Base-by-base conservation (phyloP, 108 stramenopile genomes). In the Nitzschia sp. region DNA sequence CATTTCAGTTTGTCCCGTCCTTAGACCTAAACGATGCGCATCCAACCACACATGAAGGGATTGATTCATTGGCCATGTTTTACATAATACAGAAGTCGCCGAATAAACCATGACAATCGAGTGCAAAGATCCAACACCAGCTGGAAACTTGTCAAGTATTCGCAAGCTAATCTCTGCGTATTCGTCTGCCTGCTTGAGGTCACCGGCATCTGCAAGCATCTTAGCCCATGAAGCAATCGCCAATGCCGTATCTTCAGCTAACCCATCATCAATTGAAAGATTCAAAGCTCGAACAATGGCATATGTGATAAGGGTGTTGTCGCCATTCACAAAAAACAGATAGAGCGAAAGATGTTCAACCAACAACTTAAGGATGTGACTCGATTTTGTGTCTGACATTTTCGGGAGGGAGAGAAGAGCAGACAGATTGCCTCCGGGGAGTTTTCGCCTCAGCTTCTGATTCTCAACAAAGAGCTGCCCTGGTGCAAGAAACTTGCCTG, bases 21-120 rank as follows among this genome's bases (percentile, higher is more conserved):
- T 48, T 42, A 80, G 26, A 13, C 54, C 64, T 9, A 67, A 47
- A 2, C 45, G 49, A 28, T 79, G 64, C 13, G 34, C 68, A 8
- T 74, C 64, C 55, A 77, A 25, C 25, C 75, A 54, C 28, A 70
- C 54, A 17, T 83, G 75, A 35, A 83, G n/a, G 27, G 57, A 45
- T 8, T 66, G 32, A 53, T 74, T 66, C 13, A 79, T 25, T 3
- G 82, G 78, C 24, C 57, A 35, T 2, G 48, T 65, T 2, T 38
- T n/a, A 9, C 51, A 17, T 21, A 67, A 72, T 2, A 72, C 42
- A 5, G 59, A 2, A 19, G 21, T 55, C 4, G 58, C 47, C 9
- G 31, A 46, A 55, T 33, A 25, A 0, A 30, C 15, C 27, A 36
- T 30, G 0, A 74, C 66, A 6, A 26, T 6, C 19, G 54, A 33